Conservation (phyloP, 2,329 filamentous ascomycete genomes). For the Aspergillus luchuensis region DNA sequence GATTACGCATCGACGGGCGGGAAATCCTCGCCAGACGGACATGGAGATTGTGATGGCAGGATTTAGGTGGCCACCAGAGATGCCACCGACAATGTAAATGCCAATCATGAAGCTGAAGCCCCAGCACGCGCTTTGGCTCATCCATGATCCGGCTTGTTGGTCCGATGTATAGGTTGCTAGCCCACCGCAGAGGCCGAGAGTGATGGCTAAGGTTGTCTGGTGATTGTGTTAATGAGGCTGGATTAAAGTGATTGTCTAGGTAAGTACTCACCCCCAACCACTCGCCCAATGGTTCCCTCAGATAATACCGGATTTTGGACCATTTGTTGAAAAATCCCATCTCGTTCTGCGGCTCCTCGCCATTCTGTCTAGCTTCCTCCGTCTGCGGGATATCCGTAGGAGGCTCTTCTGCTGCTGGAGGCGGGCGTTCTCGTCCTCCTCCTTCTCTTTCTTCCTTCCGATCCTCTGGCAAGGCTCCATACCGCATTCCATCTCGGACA, state of each 20-base stretch:
- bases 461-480: slow-evolving; percentile 17
- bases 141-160: slow-evolving; percentile 27
- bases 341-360: background rate
- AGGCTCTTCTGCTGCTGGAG: background rate
- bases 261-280: slow-evolving; percentile 27
- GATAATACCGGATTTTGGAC: slow-evolving; percentile 27
- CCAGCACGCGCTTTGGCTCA: slow-evolving; percentile 28
- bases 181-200: slow-evolving; percentile 31
- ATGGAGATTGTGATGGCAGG: slow-evolving; percentile 47
- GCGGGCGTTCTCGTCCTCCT: background rate
- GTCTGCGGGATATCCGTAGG: background rate
- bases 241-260: background rate
- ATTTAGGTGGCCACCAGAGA: slow-evolving; percentile 54
- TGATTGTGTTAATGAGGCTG: background rate
- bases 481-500: slow-evolving; percentile 51
- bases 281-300: slow-evolving; percentile 35
- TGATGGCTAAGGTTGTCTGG: slow-evolving; percentile 33
- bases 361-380: slow-evolving; percentile 1
- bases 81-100: slow-evolving; percentile 50
- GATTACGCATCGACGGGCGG: slow-evolving; percentile 25
- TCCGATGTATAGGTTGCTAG: slow-evolving; percentile 26
- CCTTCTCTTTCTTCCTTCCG: background rate
- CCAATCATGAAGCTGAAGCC: slow-evolving; percentile 40
- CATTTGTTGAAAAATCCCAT: slow-evolving; percentile 30
- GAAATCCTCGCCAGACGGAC: slow-evolving; percentile 39